phyloP scores from a whole-genome alignment of 1,139 yeast genomes.

The Hemisphaericaspora lyxosophila region DNA sequence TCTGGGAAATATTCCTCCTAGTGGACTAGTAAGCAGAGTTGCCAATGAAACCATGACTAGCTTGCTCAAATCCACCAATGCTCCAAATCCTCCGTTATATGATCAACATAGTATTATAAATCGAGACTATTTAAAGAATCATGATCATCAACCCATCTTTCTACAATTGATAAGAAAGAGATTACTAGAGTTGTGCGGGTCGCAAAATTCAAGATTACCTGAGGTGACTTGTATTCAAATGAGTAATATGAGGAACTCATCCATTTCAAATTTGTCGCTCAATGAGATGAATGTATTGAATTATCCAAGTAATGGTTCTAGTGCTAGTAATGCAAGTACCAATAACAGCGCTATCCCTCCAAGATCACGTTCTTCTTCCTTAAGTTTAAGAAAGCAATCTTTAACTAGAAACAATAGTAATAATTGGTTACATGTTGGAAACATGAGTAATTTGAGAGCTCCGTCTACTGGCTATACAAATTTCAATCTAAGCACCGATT shows the following conservation, averaged over 20 bases:
- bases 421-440: conserved; percentile 51
- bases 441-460: conserved; percentile 37
- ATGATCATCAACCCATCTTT: conserved; percentile 40
- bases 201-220: conserved; percentile 18
- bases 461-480: conserved; percentile 18
- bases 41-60: conserved; percentile 42
- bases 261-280: conserved; percentile 43
- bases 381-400: conserved; percentile 45
- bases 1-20: conserved; percentile 44
- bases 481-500: conserved; percentile 39
- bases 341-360: no score
- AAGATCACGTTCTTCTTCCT: conserved; percentile 28
- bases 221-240: conserved; percentile 29
- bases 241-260: conserved; percentile 29
- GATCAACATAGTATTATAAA: conserved; percentile 38
- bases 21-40: conserved; percentile 45
- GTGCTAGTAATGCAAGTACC: conserved; percentile 6
- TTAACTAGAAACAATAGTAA: conserved; percentile 46
- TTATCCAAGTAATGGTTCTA: conserved; percentile 14
- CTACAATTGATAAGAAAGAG: conserved; percentile 45
- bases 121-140: conserved; percentile 33
- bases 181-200: conserved; percentile 38
- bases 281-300: conserved; percentile 41
- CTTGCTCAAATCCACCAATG: conserved; percentile 22
- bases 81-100: conserved; percentile 23